Evolutionary conservation across 768 basidiomycete genomes (phyloP).

Genomic region (Brasilioporus rufonigricans): DNA sequence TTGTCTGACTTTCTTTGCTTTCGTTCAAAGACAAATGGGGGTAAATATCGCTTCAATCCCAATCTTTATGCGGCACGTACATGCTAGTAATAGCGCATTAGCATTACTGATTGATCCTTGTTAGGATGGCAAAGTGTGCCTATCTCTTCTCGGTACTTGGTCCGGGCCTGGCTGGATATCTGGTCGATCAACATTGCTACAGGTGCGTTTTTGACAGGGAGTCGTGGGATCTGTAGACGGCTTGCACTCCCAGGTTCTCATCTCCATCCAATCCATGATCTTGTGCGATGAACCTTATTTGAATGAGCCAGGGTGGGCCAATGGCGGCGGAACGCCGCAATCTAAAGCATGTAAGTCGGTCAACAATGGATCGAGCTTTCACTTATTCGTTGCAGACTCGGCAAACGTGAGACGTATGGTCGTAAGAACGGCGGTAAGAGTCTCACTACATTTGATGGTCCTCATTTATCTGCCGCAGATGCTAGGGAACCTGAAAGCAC

Average conservation of each 20-base stretch:
- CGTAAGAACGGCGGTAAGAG: constrained; percentile 75
- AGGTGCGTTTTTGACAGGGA: constrained; percentile 43
- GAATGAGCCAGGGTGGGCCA: constrained; percentile 90
- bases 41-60: constrained; percentile 90
- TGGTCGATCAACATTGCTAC: constrained; percentile 86
- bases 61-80: constrained; percentile 82
- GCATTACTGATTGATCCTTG: not conserved
- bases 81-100: not conserved
- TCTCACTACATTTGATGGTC: constrained; percentile 2
- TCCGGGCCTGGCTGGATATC: constrained; percentile 89
- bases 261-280: constrained; percentile 97
- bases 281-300: constrained; percentile 89
- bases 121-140: constrained; percentile 91
- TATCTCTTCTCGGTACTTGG: constrained; percentile 92
- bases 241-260: constrained; percentile 53
- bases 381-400: constrained; percentile 55
- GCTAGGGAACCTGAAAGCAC: constrained; percentile 77
- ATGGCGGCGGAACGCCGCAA: constrained; percentile 65
- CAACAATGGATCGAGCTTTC: not conserved
- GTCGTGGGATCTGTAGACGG: not conserved
- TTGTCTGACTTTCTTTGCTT: constrained; percentile 8
- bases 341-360: constrained; percentile 68
- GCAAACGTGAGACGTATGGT: constrained; percentile 94
- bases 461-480: constrained; percentile 47
- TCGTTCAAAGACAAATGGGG: constrained; percentile 68